Conservation (phyloP, 1,284 basidiomycete genomes). For the Cutaneotrichosporon sp. region DNA sequence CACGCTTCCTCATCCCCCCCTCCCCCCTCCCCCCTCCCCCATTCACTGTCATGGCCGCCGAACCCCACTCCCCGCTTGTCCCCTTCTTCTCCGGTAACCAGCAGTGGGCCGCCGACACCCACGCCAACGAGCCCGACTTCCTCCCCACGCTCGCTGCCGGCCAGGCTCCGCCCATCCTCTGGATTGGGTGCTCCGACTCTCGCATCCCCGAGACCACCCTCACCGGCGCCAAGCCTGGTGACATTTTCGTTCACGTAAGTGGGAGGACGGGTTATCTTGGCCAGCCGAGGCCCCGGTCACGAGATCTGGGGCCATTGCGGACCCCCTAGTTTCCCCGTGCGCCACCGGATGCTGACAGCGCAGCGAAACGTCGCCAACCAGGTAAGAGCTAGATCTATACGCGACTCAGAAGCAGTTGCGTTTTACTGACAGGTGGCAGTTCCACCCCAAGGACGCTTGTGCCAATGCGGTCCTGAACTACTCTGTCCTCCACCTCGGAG, state of each 20-base stretch:
- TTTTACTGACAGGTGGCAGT: slow-evolving; percentile 7
- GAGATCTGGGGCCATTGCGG: too few species aligned
- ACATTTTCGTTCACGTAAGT: slow-evolving; percentile 60
- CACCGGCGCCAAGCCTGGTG: slow-evolving; percentile 54
- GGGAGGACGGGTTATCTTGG: not conserved
- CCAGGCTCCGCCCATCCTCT: slow-evolving; percentile 45
- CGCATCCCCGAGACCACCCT: slow-evolving; percentile 46
- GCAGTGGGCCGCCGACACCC: slow-evolving; percentile 32
- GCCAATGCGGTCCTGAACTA: slow-evolving; percentile 73
- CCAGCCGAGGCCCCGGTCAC: too few species aligned
- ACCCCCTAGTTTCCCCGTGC: too few species aligned
- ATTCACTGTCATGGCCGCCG: slow-evolving; percentile 4
- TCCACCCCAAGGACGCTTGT: slow-evolving; percentile 29
- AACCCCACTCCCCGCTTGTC: slow-evolving; percentile 18
- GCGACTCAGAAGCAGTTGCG: too few species aligned
- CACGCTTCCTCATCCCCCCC: too few species aligned
- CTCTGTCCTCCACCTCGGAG: slow-evolving; percentile 70
- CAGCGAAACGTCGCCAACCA: slow-evolving; percentile 60
- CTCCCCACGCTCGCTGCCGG: slow-evolving; percentile 34
- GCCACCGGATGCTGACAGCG: too few species aligned
- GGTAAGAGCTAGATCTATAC: too few species aligned
- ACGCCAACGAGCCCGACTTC: slow-evolving; percentile 31
- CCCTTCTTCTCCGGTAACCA: slow-evolving; percentile 35
- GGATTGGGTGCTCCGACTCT: slow-evolving; percentile 49
- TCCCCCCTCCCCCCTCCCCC: not conserved